Evolutionary conservation across 192 early-diverging fungal species (phyloP).

Genomic region (Radiomyces spectabilis): DNA sequence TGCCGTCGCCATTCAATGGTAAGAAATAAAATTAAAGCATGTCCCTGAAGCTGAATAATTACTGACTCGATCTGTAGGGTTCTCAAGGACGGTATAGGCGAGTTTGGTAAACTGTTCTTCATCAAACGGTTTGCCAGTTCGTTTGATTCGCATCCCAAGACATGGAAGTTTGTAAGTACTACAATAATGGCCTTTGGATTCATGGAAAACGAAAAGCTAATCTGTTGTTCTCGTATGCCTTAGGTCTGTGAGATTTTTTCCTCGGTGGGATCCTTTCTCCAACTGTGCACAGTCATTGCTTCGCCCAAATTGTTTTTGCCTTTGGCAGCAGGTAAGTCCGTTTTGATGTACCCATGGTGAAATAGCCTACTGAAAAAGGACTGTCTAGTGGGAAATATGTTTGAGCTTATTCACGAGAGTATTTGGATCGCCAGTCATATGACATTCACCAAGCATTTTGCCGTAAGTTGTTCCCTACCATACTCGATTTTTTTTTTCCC

Average conservation of each 20-base stretch:
- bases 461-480: conserved; percentile 22
- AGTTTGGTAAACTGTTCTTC: conserved; percentile 65
- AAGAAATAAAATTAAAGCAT: not conserved
- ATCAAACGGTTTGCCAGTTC: conserved; percentile 58
- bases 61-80: conserved; percentile 22
- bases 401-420: conserved; percentile 55
- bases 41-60: not conserved
- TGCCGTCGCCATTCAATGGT: conserved; percentile 62
- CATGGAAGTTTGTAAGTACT: conserved; percentile 60
- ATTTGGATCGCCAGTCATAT: conserved; percentile 65
- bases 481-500: not conserved
- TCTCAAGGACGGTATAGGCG: conserved; percentile 58
- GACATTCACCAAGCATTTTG: conserved; percentile 64
- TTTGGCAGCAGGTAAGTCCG: conserved; percentile 35
- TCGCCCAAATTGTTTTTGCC: conserved; percentile 41
- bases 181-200: too few relatives aligned
- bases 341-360: not conserved
- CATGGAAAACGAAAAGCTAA: not conserved
- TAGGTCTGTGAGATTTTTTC: conserved; percentile 50
- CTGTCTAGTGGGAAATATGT: conserved; percentile 41
- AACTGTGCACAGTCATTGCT: conserved; percentile 49
- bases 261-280: conserved; percentile 46
- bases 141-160: conserved; percentile 68
- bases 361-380: not conserved
- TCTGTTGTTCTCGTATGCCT: not conserved